Evolutionary conservation across 2,329 filamentous ascomycete species (phyloP).

Genomic region (Paecilomyces formosus): DNA sequence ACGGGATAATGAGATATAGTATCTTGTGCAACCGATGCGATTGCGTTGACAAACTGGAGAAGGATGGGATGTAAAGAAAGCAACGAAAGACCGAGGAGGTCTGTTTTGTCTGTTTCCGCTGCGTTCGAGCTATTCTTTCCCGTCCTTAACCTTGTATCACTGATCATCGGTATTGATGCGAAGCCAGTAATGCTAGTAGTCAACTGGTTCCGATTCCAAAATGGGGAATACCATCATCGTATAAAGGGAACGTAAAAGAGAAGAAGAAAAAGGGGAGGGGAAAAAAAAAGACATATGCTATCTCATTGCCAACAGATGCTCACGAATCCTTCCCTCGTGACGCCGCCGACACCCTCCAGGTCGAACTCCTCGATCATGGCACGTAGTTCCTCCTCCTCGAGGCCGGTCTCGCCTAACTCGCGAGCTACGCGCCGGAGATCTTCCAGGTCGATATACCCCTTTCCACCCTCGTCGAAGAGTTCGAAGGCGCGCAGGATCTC

Average conservation of each 20-base stretch:
- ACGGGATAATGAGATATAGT: too few relatives aligned
- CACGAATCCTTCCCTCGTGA: constrained; percentile 57
- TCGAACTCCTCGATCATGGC: constrained; percentile 99
- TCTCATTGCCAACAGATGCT: constrained; percentile 54
- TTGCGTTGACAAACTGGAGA: not conserved
- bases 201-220: not conserved
- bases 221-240: not conserved
- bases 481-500: constrained; percentile 88
- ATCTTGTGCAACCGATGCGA: not conserved
- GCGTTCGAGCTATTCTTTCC: too few relatives aligned
- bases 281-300: not conserved
- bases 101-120: not conserved
- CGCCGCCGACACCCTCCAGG: constrained; percentile 79
- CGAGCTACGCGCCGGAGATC: constrained; percentile 81
- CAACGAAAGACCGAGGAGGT: not conserved
- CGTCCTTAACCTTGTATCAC: too few relatives aligned
- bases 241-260: not conserved
- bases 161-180: too few relatives aligned
- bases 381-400: constrained; percentile 84
- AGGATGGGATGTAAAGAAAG: not conserved
- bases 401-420: constrained; percentile 76
- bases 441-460: constrained; percentile 82
- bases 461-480: constrained; percentile 86
- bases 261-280: constrained; percentile 1
- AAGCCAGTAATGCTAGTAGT: not conserved